Conservation (phyloP, 345 rosid species). For the Brassica juncea region DNA sequence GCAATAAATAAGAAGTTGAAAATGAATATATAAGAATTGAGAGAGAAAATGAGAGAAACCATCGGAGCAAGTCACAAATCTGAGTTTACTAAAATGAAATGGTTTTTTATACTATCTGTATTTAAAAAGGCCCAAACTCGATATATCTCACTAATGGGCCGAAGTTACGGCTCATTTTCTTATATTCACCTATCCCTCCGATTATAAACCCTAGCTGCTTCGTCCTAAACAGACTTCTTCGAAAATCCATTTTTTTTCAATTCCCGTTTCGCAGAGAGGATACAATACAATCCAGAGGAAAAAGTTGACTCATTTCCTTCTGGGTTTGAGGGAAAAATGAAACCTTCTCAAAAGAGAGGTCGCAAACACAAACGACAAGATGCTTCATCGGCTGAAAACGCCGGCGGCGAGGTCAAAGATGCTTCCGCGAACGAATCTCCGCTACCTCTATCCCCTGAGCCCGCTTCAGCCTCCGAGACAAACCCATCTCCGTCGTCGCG, state of each 20-base stretch:
- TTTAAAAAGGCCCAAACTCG: not conserved
- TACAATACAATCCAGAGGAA: not conserved
- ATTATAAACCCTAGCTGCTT: conserved; percentile 41
- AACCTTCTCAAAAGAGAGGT: conserved; percentile 29
- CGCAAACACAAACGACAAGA: conserved; percentile 34
- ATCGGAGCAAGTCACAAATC: no score
- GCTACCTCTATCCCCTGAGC: conserved; percentile 35
- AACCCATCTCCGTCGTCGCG: conserved; percentile 45
- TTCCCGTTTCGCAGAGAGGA: not conserved
- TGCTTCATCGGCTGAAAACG: conserved; percentile 28
- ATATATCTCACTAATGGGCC: not conserved
- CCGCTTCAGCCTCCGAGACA: conserved; percentile 33
- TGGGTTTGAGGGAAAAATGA: conserved; percentile 21
- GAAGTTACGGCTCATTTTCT: not conserved
- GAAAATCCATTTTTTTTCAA: not conserved
- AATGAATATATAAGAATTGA: no score
- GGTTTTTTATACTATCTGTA: no score
- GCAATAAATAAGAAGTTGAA: no score
- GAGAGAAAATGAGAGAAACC: no score
- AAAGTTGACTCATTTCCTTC: conserved; percentile 2
- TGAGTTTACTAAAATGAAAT: no score
- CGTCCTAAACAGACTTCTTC: not conserved
- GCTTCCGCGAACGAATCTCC: conserved; percentile 37
- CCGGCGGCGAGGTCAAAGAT: conserved; percentile 31
- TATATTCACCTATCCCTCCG: conserved; percentile 15